Percentiles rank a stretch among this genome's conserved stretches.
Conservation (phyloP, 78 protist genomes). For the Speleostelium caveatum region DNA sequence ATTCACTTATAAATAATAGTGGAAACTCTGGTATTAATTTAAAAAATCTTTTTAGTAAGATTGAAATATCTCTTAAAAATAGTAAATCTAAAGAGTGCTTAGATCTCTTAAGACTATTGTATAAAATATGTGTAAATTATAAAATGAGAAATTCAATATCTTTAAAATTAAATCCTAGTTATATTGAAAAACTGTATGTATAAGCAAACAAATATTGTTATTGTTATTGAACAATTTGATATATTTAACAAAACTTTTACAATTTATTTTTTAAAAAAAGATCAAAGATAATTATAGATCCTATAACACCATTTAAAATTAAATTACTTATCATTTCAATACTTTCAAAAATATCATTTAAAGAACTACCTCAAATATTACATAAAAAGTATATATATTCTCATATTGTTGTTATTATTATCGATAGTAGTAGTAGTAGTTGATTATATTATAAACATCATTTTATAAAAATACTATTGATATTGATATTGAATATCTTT, state of each 20-base stretch:
- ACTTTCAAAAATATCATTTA: conserved; percentile 50
- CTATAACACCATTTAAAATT: conserved; percentile 52
- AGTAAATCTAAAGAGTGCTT: conserved; percentile 45
- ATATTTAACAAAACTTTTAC: background rate
- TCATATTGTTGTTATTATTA: too few relatives aligned
- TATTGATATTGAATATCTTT: background rate
- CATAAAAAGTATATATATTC: conserved; percentile 46
- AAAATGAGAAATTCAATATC: background rate
- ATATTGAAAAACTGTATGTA: conserved; percentile 49
- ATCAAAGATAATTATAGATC: conserved; percentile 35
- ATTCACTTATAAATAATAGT: too few relatives aligned
- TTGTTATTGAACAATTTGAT: too few relatives aligned
- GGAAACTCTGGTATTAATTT: background rate
- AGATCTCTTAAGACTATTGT: conserved; percentile 21
- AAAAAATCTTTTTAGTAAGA: conserved; percentile 12
- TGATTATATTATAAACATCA: background rate
- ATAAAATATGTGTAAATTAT: conserved; percentile 39
- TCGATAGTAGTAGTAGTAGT: background rate
- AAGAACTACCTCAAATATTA: conserved; percentile 40
- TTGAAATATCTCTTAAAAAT: conserved; percentile 47
- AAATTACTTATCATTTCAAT: conserved; percentile 41
- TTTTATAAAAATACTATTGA: background rate
- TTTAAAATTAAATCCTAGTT: conserved; percentile 17
- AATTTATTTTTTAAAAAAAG: background rate
- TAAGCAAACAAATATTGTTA: too few relatives aligned